Percentiles rank a stretch among this genome's conserved stretches.
Conservation (phyloP, 1,139 yeast genomes). For the Suhomyces terraborum region DNA sequence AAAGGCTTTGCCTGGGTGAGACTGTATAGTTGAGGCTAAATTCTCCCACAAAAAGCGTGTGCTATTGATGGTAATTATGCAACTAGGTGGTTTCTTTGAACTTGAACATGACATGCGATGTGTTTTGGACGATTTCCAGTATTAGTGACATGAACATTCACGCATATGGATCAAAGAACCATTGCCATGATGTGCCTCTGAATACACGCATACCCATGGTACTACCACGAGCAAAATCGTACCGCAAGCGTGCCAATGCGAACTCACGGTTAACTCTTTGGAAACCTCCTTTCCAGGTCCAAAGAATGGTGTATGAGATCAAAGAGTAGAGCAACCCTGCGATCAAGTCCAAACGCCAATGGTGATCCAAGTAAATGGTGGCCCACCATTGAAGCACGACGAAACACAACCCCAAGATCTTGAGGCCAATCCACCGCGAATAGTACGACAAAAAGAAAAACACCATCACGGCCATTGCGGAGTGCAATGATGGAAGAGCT, state of each 20-base stretch:
- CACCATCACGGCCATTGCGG: constrained; percentile 62
- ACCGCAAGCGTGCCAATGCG: constrained; percentile 35
- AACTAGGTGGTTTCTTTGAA: neutral
- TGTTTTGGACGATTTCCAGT: neutral
- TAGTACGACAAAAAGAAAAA: constrained; percentile 49
- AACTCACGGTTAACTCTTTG: constrained; percentile 28
- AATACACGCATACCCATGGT: constrained; percentile 66
- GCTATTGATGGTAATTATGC: neutral
- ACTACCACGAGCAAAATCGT: constrained; percentile 38
- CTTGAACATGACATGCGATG: neutral
- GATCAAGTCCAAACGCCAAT: constrained; percentile 63
- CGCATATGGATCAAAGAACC: constrained; percentile 51
- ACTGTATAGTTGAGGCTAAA: no score
- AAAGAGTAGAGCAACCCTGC: constrained; percentile 56
- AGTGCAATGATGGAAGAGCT: constrained; percentile 67
- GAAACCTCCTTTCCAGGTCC: constrained; percentile 24
- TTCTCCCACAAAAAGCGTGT: no score
- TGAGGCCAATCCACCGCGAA: constrained; percentile 39
- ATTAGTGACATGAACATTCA: neutral
- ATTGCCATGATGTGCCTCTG: constrained; percentile 44
- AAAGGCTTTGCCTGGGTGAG: no score
- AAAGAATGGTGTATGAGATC: constrained; percentile 41
- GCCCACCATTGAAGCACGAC: constrained; percentile 71
- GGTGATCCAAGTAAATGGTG: constrained; percentile 71
- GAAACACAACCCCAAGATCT: constrained; percentile 37